These are phyloP conservation scores for maize (Zea mays) DNA, from an alignment of 176 grass and related monocot genomes.

Conservation along the genomic window DNA sequence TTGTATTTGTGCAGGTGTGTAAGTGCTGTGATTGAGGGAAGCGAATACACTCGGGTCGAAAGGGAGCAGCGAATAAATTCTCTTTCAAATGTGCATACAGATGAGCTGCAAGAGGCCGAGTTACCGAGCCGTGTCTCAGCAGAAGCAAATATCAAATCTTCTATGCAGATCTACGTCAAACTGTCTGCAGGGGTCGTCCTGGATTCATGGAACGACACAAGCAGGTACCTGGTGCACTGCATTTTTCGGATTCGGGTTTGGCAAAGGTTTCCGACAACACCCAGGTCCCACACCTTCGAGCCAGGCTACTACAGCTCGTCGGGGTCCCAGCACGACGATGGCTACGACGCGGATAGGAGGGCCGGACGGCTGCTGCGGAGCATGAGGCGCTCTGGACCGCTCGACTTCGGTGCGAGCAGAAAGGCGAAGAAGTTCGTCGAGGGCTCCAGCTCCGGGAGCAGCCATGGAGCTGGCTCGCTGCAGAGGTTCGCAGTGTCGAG, in stretches of 20 bases:
- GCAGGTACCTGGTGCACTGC: too few species aligned
- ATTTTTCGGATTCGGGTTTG: too few species aligned
- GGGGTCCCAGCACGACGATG: constrained; percentile 56
- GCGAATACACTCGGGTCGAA: constrained; percentile 81
- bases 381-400: constrained; percentile 80
- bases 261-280: constrained; percentile 41
- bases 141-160: constrained; percentile 92
- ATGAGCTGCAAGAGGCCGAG: constrained; percentile 69
- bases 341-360: constrained; percentile 61
- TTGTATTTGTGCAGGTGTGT: constrained; percentile 62
- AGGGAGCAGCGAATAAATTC: constrained; percentile 73
- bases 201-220: constrained; percentile 91
- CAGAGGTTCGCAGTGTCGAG: constrained; percentile 76
- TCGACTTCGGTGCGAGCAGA: constrained; percentile 63
- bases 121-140: constrained; percentile 63
- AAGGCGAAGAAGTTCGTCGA: constrained; percentile 87
- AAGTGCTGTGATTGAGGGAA: constrained; percentile 82
- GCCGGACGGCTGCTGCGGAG: constrained; percentile 51
- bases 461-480: constrained; percentile 58
- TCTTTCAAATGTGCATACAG: constrained; percentile 77
- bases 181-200: constrained; percentile 78
- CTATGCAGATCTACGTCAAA: constrained; percentile 88
- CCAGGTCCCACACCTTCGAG: constrained; percentile 58
- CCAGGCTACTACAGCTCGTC: constrained; percentile 56
- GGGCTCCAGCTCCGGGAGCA: constrained; percentile 68